Conservation (phyloP, 441 rosid genomes). For the Dalechampia spathulata region DNA sequence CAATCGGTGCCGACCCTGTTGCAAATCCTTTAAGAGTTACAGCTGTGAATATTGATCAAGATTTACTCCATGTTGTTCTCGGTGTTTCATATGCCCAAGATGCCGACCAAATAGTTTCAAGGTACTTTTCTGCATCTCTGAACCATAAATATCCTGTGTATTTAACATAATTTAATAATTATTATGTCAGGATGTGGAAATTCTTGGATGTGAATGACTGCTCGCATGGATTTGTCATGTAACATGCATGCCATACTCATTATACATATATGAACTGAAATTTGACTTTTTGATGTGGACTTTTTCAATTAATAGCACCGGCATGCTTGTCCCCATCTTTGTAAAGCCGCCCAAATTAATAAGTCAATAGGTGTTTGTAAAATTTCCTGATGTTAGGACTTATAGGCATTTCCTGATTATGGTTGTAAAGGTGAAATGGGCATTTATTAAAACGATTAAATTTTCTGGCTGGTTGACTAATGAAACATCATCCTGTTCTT, state of each 20-base stretch:
- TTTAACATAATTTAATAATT: neutral
- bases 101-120: constrained; percentile 62
- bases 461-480: neutral
- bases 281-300: neutral
- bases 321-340: neutral
- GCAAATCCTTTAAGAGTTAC: constrained; percentile 60
- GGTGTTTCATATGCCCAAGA: constrained; percentile 82
- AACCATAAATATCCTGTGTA: neutral
- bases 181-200: neutral
- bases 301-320: neutral
- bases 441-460: neutral
- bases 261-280: neutral
- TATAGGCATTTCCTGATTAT: no score
- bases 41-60: constrained; percentile 50
- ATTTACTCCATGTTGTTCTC: constrained; percentile 65
- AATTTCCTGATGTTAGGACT: neutral
- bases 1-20: constrained; percentile 64
- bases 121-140: constrained; percentile 27
- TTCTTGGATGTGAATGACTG: neutral
- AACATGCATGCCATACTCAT: neutral
- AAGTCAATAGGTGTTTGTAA: neutral
- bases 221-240: neutral
- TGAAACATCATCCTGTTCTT: neutral
- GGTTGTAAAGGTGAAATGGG: neutral
- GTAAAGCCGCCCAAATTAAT: neutral